These are phyloP conservation scores for Beta vulgaris DNA, from an alignment of 148 eudicot species.

Conservation along the genomic window DNA sequence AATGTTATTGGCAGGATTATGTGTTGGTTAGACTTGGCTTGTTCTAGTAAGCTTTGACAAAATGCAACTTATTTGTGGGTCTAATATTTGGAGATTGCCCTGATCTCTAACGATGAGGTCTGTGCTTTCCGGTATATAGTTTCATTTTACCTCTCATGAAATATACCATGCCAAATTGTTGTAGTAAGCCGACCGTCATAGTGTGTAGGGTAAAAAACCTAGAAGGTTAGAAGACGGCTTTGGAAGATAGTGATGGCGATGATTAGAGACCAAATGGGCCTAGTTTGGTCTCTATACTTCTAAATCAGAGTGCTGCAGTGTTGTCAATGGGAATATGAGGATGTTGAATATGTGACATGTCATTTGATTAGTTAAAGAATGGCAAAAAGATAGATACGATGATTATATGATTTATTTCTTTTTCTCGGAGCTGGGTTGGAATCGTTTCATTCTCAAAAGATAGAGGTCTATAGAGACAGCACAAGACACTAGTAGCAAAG, in stretches of 20 bases:
- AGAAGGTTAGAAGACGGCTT: background rate
- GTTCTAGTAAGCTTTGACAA: slow-evolving; percentile 2
- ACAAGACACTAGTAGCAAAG: too few species aligned
- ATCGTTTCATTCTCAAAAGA: too few species aligned
- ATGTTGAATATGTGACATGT: background rate
- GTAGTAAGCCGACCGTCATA: background rate
- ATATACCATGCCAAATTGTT: background rate
- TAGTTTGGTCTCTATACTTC: background rate
- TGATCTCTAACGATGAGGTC: background rate
- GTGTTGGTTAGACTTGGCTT: background rate
- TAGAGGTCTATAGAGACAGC: too few species aligned
- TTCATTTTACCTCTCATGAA: background rate
- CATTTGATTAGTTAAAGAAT: too few species aligned
- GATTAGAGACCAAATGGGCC: background rate
- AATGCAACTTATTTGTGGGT: background rate
- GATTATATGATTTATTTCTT: too few species aligned
- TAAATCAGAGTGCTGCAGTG: background rate
- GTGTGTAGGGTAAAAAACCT: background rate
- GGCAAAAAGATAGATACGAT: too few species aligned
- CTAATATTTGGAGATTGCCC: background rate
- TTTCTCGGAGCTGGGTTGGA: too few species aligned
- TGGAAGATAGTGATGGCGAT: background rate
- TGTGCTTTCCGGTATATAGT: background rate
- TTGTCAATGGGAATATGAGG: background rate
- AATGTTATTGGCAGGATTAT: background rate